Evolutionary conservation across 306 rosid species (phyloP).

Genomic region (Mucuna pruriens): DNA sequence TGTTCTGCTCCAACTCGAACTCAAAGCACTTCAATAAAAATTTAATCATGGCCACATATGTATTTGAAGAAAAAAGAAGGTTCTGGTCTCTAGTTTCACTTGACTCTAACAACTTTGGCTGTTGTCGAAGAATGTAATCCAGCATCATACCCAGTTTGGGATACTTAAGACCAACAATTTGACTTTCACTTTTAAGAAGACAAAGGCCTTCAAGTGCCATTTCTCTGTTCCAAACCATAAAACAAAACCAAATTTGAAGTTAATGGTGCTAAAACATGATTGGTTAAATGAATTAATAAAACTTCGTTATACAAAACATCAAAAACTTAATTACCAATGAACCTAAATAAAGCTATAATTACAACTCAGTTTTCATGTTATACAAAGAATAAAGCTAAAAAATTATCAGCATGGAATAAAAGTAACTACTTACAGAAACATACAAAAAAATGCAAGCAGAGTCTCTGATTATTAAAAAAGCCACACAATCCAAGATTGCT

Average conservation of each 20-base stretch:
- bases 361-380: slow-evolving; percentile 20
- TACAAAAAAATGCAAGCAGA: slow-evolving; percentile 27
- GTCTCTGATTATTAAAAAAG: neutral
- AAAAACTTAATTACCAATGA: slow-evolving; percentile 15
- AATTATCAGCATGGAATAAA: slow-evolving; percentile 10
- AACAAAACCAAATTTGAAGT: slow-evolving; percentile 19
- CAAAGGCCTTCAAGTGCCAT: slow-evolving; percentile 91
- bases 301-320: slow-evolving; percentile 32
- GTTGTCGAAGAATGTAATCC: slow-evolving; percentile 72
- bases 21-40: slow-evolving; percentile 80
- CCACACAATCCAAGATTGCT: neutral
- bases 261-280: slow-evolving; percentile 18
- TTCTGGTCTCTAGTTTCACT: slow-evolving; percentile 68
- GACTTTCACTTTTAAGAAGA: slow-evolving; percentile 58
- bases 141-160: slow-evolving; percentile 83
- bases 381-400: slow-evolving; percentile 27
- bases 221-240: slow-evolving; percentile 63
- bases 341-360: slow-evolving; percentile 8
- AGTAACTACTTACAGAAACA: slow-evolving; percentile 1
- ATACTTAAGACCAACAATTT: slow-evolving; percentile 49
- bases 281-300: no score
- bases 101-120: slow-evolving; percentile 75
- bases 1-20: slow-evolving; percentile 66
- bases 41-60: slow-evolving; percentile 77
- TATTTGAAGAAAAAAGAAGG: slow-evolving; percentile 74